A percentile compares a stretch with the other conserved stretches of the same genome.
Evolutionary conservation across 345 rosid genomes (phyloP).

Genomic region (Hypericum perforatum): DNA sequence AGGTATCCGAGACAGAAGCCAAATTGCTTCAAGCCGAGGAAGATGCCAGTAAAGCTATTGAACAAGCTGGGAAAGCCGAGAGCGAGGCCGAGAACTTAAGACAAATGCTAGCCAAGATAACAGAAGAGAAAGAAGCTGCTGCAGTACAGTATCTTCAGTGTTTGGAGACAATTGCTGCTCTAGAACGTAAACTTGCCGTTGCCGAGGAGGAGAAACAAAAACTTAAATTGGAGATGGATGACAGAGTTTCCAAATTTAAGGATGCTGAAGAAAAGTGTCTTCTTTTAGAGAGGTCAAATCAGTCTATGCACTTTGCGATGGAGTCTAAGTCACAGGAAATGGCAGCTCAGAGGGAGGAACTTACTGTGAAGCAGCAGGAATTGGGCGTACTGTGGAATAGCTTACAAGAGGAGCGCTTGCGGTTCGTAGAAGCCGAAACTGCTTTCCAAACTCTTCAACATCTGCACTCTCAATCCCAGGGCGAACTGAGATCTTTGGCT

Average conservation of each 20-base stretch:
- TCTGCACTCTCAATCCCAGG: constrained; percentile 91
- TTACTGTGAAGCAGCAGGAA: constrained; percentile 83
- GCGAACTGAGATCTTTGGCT: constrained; percentile 70
- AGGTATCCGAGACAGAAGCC: constrained; percentile 46
- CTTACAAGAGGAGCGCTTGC: constrained; percentile 78
- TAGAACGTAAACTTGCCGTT: constrained; percentile 53
- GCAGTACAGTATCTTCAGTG: constrained; percentile 61
- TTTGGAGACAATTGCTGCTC: constrained; percentile 52
- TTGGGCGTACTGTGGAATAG: constrained; percentile 73
- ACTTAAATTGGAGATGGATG: constrained; percentile 59
- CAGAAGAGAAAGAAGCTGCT: constrained; percentile 60
- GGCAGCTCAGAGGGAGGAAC: constrained; percentile 59
- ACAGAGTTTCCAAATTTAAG: constrained; percentile 55
- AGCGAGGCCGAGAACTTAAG: constrained; percentile 57
- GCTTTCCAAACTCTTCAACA: constrained; percentile 96
- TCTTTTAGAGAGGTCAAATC: constrained; percentile 65
- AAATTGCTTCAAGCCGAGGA: constrained; percentile 56
- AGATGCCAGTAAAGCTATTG: constrained; percentile 33
- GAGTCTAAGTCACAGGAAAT: constrained; percentile 48
- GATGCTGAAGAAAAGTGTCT: constrained; percentile 75
- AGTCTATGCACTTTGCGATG: constrained; percentile 57
- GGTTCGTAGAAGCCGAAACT: constrained; percentile 91
- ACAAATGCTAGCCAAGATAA: constrained; percentile 43
- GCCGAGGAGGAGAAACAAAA: constrained; percentile 59
- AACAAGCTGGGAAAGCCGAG: constrained; percentile 58